Evolutionary conservation across 116 monocot genomes (phyloP), one percentile per base, ranked within the genome.

Genomic region (Posidonia oceanica): DNA sequence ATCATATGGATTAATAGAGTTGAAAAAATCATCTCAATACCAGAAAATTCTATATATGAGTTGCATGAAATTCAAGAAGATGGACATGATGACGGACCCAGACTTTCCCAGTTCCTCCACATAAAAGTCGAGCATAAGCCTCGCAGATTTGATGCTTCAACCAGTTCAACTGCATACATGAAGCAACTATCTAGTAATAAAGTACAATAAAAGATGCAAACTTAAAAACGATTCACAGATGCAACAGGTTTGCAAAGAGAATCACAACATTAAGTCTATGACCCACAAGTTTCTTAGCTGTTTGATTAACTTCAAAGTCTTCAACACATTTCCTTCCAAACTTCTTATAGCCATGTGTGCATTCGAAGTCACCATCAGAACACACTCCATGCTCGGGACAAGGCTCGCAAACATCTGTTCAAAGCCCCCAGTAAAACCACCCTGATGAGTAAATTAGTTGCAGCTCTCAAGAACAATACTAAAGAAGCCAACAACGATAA

Each of bases 301-400:
- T 84, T 69, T 75, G 72, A 69, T 77, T 80, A 41, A 88, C 64
- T 59, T 80, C 61, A 40, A 80, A 77, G 79, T 94, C 90, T 74
- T 94, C 86, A 56, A 86, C 37, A 41, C 94, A 94, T 62, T 53
- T 79, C 58, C 81, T 85, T 39, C 94, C 82, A 58, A 77, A 77
- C 73, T 77, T 94, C 55, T 80, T 86, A 69, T 80, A 94, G 4
- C 94, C 94, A 80, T 79, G 83, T 51, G 69, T 52, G 66, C 94
- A 94, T 41, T 79, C 79, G 40, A 88, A 81, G 54, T 84, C 72
- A 12, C 91, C 91, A 66, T 70, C 18, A 60, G 75, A 75, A 72
- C 94, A 94, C 52, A 67, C 71, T 29, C 85, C 94, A 79, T 86
- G 74, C 3, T 75, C 79, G 63, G 94, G 94, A 66, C 94, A 94